Conservation (phyloP, 768 basidiomycete species). For the Boletus rubroflammeus region DNA sequence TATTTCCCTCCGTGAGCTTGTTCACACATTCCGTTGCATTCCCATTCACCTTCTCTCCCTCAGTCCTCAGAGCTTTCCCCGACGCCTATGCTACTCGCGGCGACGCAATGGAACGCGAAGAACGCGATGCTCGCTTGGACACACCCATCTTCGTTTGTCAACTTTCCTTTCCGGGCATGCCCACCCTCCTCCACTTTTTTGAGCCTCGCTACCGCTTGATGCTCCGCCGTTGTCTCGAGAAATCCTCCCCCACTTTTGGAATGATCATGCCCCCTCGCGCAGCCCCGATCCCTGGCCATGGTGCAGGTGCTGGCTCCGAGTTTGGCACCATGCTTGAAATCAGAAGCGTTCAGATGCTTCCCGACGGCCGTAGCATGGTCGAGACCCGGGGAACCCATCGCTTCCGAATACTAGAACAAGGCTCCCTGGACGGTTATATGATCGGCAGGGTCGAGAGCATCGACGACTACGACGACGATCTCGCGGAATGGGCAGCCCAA, state of each 20-base stretch:
- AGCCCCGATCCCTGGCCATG: conserved; percentile 23
- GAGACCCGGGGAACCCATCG: conserved; percentile 67
- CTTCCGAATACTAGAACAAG: conserved; percentile 84
- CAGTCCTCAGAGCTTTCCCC: conserved; percentile 72
- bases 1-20: conserved; percentile 57
- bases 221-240: conserved; percentile 92
- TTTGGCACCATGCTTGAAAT: conserved; percentile 97
- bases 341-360: conserved; percentile 76
- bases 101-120: conserved; percentile 65
- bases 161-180: conserved; percentile 88
- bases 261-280: conserved; percentile 78
- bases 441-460: conserved; percentile 74
- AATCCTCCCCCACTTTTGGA: conserved; percentile 75
- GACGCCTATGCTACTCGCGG: conserved; percentile 60
- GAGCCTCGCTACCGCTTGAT: conserved; percentile 95
- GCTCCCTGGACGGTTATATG: conserved; percentile 84
- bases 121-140: conserved; percentile 73
- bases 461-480: conserved; percentile 36
- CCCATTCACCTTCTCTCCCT: conserved; percentile 7
- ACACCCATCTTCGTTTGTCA: conserved; percentile 92
- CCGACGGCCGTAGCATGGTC: conserved; percentile 87
- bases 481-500: conserved; percentile 24
- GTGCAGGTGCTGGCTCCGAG: conserved; percentile 32
- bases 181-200: conserved; percentile 87
- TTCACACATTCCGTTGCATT: conserved; percentile 6